Base-by-base conservation (phyloP, 2,329 filamentous ascomycete species). In the Nigrograna mackinnonii region DNA sequence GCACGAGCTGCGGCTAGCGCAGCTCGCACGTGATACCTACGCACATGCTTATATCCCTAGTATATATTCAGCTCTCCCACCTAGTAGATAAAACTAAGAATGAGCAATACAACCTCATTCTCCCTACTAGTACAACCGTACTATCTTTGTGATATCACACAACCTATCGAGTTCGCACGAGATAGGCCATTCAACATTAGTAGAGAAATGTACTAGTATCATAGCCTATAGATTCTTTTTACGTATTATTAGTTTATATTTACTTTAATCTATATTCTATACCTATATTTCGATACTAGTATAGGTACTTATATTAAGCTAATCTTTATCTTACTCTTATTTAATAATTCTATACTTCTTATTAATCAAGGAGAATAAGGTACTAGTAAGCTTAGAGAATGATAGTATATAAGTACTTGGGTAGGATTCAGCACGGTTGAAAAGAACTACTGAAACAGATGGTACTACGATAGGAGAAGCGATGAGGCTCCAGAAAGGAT, bases 401-500 rank as follows among this genome's bases (percentile, higher is more conserved):
- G 71, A 71, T 36, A 71, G 77, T 37, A 56, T 66, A 0, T 57
- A 64, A 37, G 58, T 82, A 37, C 73, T 68, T 0, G 70, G 75
- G 21, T 70, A 68, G 41, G 78, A 81, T 37, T 37, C 78, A 44
- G 66, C 53, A 42, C 72, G 65, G 42, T 51, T 82, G 54, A 64
- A 74, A 55, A 71, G 71, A 53, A 79, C 77, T 14, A 78, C 77
- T 0, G 73, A 79, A 45, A 47, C 76, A 16, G 77, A 81, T 54
- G 75, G 75, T 0, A 72, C 80, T 33, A 71, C 74, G 46, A 49
- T 80, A 42, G 73, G 69, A 0, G 69, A 72, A 7, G 78, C 79
- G 26, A 68, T 78, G 39, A 60, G 63, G 37, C 47, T 79, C 62
- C 78, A 81, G 60, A 78, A 77, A 63, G 79, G 78, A 2, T 82